phyloP scores from a whole-genome alignment of 352 stramenopile species.

The Globisporangium uncinulatum region DNA sequence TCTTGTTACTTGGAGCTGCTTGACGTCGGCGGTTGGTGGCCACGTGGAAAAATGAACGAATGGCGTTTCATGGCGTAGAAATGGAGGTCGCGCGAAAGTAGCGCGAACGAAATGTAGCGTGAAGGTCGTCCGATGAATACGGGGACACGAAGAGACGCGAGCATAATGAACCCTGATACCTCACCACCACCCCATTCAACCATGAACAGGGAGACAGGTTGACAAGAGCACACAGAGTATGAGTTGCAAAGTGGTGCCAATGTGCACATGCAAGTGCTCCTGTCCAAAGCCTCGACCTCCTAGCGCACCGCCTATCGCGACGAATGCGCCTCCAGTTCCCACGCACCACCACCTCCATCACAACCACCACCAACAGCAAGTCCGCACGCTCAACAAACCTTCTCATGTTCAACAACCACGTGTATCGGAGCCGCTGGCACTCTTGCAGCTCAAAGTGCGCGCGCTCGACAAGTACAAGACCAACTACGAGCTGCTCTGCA shows the following conservation, averaged over 20 bases:
- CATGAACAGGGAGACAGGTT: too few species aligned
- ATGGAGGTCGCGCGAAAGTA: slow-evolving; percentile 5
- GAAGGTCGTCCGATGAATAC: background rate
- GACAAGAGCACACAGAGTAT: background rate
- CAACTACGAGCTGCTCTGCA: slow-evolving; percentile 75
- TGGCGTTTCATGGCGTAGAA: too few species aligned
- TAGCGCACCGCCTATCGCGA: background rate
- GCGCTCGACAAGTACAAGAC: slow-evolving; percentile 63
- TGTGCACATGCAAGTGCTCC: background rate
- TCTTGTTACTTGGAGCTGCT: too few species aligned
- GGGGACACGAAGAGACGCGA: background rate
- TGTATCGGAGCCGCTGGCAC: background rate
- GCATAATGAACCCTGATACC: too few species aligned
- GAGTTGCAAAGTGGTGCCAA: background rate
- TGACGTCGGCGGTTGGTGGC: background rate
- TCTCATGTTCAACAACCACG: background rate
- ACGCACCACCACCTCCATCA: background rate
- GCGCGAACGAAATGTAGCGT: background rate
- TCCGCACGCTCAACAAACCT: background rate
- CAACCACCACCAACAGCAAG: background rate
- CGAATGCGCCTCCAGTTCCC: background rate
- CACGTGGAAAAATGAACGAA: too few species aligned
- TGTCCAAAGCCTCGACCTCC: background rate
- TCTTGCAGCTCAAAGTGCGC: slow-evolving; percentile 40
- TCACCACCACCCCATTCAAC: too few species aligned